phyloP scores from a whole-genome alignment of 139 green algal species.

The Gonium pectorale region DNA sequence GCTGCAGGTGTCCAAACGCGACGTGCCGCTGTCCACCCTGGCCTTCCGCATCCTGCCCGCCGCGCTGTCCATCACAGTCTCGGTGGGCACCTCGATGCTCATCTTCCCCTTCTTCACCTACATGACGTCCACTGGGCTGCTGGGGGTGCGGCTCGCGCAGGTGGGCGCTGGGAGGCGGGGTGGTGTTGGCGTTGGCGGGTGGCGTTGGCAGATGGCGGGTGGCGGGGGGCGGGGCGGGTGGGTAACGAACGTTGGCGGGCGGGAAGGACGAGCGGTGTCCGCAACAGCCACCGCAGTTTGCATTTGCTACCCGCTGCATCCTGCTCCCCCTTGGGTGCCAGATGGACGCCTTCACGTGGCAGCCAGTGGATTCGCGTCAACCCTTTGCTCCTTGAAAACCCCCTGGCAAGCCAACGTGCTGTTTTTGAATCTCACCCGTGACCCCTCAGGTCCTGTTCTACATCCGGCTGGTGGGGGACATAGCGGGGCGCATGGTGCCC shows the following conservation, averaged over 20 bases:
- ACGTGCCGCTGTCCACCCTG: conserved; percentile 46
- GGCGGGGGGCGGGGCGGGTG: background rate
- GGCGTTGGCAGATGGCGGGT: background rate
- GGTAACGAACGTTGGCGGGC: too few species aligned
- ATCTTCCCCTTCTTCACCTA: conserved; percentile 88
- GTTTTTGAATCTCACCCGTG: too few species aligned
- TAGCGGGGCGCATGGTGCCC: conserved; percentile 73
- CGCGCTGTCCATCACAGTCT: conserved; percentile 45
- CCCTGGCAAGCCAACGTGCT: too few species aligned
- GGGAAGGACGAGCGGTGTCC: too few species aligned
- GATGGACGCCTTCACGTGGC: too few species aligned
- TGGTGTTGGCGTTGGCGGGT: background rate
- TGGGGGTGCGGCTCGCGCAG: conserved; percentile 71
- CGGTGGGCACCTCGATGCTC: conserved; percentile 68
- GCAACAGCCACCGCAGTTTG: too few species aligned
- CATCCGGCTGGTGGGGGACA: conserved; percentile 73
- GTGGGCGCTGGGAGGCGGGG: conserved; percentile 1
- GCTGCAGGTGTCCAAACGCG: conserved; percentile 15
- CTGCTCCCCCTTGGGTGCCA: too few species aligned
- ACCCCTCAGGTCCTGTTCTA: conserved; percentile 82
- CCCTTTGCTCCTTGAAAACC: too few species aligned
- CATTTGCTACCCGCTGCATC: too few species aligned
- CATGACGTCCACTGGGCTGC: conserved; percentile 62
- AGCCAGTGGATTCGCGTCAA: too few species aligned
- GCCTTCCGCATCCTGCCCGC: conserved; percentile 47